These are phyloP conservation scores for Coemansia pectinata DNA, from an alignment of 192 early-diverging fungal species.

Conservation along the genomic window DNA sequence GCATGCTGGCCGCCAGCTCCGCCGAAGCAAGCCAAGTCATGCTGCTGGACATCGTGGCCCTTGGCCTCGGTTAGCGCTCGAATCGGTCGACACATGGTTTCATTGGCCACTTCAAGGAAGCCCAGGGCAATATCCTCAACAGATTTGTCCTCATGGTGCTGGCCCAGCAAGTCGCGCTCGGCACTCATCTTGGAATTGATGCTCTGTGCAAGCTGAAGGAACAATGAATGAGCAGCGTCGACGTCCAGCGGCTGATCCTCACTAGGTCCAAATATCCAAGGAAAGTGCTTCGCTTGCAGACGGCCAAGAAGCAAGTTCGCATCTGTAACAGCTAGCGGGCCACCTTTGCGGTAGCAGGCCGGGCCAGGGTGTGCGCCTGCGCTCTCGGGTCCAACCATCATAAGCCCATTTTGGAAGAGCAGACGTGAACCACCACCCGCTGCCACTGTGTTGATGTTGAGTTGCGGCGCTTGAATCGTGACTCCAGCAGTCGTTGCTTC, in stretches of 20 bases:
- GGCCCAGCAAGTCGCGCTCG: conserved; percentile 24
- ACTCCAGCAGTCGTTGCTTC: conserved; percentile 92
- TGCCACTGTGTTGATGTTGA: conserved; percentile 96
- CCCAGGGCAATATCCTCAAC: conserved; percentile 90
- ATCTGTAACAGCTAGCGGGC: conserved; percentile 90
- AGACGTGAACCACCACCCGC: conserved; percentile 94
- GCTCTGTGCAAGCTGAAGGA: conserved; percentile 63
- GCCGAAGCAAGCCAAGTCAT: conserved; percentile 90
- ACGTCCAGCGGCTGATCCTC: conserved; percentile 81
- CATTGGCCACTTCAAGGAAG: conserved; percentile 94
- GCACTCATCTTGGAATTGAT: conserved; percentile 63
- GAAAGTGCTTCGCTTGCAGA: conserved; percentile 83
- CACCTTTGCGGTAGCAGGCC: conserved; percentile 92
- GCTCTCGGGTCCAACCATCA: conserved; percentile 91
- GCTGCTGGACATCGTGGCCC: conserved; percentile 82
- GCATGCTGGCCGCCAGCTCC: conserved; percentile 97
- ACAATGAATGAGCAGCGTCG: conserved; percentile 61
- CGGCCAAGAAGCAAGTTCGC: conserved; percentile 91
- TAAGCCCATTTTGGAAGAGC: conserved; percentile 91
- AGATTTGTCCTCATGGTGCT: conserved; percentile 54
- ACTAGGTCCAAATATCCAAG: conserved; percentile 87
- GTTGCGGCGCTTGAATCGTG: conserved; percentile 92
- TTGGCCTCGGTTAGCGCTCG: conserved; percentile 89
- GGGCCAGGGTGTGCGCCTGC: conserved; percentile 95
- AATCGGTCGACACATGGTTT: conserved; percentile 95